Base-by-base conservation (phyloP, 2,329 filamentous ascomycete species). In the Aspergillus novofumigatus region DNA sequence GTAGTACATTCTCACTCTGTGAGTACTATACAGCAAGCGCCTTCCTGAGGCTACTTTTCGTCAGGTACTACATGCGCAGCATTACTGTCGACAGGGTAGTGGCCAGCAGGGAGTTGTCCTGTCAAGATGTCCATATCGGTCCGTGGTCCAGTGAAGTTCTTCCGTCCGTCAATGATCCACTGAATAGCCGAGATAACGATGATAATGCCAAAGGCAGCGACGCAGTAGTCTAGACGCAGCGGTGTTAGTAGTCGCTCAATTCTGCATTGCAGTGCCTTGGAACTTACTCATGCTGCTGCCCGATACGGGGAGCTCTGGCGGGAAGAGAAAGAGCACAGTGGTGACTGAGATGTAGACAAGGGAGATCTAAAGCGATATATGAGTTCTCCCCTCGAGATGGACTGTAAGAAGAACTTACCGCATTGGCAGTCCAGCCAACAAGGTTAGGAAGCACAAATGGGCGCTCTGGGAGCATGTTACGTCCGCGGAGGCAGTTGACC, bases 311-410 rank as follows among this genome's bases (percentile, higher is more conserved):
- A 86, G 67, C 7, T 80, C 80, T 0, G 89, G 88, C 3, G 89
- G 89, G 72, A 91, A 90, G 21, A 91, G 80, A 73, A 91, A 91
- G 0, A 92, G 78, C 0, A 91, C 84, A 0, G 87, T 91, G 0
- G 88, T 91, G n/a, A 91, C 70, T 11, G 84, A 74, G 1, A 87
- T 83, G 73, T 88, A 92, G 0, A 77, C 76, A 49, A 92, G 78
- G 4, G 72, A 68, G 45, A 74, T 61, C 88, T 87, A 28, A 83
- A 17, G n/a, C 10, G 29, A 23, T 6, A 14, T 50, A 32, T 23
- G 3, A 26, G 5, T 11, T 17, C 6, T 3, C n/a, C 17, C 1
- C 1, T 28, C 42, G 1, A 35, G 14, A 8, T 20, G 14, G 20
- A 6, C 10, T 10, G 4, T 4, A 17, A 10, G 8, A 25, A n/a